Evolutionary conservation across 2,329 filamentous ascomycete genomes (phyloP), one percentile per base, ranked within the genome.

Genomic region (Colletotrichum echinochloae): DNA sequence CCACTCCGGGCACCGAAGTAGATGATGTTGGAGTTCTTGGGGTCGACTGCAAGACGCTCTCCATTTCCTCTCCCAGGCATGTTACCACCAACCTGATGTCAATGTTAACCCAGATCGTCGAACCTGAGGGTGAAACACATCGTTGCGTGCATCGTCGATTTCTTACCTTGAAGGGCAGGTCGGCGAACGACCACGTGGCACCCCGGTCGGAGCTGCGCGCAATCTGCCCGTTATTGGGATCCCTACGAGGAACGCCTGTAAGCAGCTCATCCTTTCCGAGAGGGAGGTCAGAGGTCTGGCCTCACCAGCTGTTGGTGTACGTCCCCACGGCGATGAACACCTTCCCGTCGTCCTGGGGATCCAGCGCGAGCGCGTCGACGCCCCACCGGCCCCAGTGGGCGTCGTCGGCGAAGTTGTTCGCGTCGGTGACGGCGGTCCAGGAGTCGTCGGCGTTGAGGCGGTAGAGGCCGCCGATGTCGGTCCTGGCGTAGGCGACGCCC

Each of bases 21-120:
- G 28, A 90, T 74, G 65, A 89, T 86, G 26, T 86, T 83, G 44
- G 87, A 85, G 74, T 88, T 87, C 57, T 85, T 83, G 1, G 88
- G 88, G 74, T 90, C 88, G 7, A 90, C 83, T 1, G 87, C 87
- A 6, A 90, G 83, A 14, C 88, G 83, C 75, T 89, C 88, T 18
- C 88, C 88, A 77, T 85, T 86, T 9, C 88, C 88, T 48, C 88
- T 84, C 1, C 88, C 88, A 3, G 88, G 88, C 87, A 89, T 89
- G 75, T 90, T 90, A 0, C 88, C 88, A 2, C 88, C 88, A 51
- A 89, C 86, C 68, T 71, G 0, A 0, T 5, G 3, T 6, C 0
- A 0, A 7, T 20, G 3, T 68, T 2, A 71, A 71, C 52, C 20
- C 1, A 68, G 59, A 11, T 1, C 16, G 3, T 23, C 12, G 7